phyloP scores from a whole-genome alignment of 1,284 basidiomycete genomes.

The Rugosomyces carneus region DNA sequence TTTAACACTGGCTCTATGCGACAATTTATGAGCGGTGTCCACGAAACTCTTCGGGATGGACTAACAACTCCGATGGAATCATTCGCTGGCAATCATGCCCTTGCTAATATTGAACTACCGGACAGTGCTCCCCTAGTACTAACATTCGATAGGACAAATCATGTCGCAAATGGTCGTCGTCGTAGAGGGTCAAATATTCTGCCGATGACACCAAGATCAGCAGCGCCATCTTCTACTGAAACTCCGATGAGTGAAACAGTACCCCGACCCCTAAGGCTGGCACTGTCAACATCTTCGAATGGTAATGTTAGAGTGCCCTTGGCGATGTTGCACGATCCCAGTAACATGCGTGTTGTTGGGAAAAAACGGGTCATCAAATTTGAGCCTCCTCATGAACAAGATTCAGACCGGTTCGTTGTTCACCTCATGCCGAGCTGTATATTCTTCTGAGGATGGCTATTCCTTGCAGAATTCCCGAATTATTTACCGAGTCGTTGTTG shows the following conservation, averaged over 20 bases:
- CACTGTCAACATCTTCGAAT: constrained; percentile 36
- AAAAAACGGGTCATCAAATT: constrained; percentile 25
- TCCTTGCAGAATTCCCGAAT: constrained; percentile 15
- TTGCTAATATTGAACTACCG: neutral
- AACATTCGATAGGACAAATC: constrained; percentile 13
- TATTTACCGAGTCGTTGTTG: constrained; percentile 31
- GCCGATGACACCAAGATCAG: constrained; percentile 3
- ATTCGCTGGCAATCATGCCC: neutral
- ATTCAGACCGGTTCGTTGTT: constrained; percentile 14
- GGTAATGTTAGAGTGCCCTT: constrained; percentile 25
- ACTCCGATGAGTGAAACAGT: constrained; percentile 48
- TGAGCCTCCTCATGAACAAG: constrained; percentile 18
- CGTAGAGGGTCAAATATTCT: constrained; percentile 24
- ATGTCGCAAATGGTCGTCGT: constrained; percentile 5
- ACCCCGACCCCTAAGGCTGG: constrained; percentile 23
- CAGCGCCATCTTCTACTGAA: constrained; percentile 23
- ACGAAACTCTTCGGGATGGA: constrained; percentile 42
- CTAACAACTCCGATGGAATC: constrained; percentile 27
- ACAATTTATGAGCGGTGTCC: constrained; percentile 55
- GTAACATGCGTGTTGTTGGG: constrained; percentile 14
- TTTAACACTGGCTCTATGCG: constrained; percentile 60
- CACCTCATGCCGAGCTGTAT: neutral
- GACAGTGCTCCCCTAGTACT: constrained; percentile 23
- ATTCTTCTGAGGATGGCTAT: neutral
- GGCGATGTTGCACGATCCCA: constrained; percentile 19